Evolutionary conservation across 169 alveolate species (phyloP), one percentile per base, ranked within the genome.

Genomic region (Amoebophrya sp.): DNA sequence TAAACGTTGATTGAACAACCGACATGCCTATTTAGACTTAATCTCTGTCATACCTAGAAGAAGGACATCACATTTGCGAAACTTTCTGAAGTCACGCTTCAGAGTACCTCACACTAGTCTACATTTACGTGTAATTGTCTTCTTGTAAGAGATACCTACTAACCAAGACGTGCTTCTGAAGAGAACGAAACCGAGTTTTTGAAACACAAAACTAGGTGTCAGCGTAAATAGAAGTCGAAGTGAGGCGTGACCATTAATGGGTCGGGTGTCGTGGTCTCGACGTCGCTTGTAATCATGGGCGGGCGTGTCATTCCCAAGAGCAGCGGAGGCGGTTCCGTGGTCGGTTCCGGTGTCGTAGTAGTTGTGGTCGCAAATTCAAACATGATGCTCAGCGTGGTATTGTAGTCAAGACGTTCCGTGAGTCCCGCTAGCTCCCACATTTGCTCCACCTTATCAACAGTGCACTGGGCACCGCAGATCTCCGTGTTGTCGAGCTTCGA

Each of bases 321-420:
- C 83, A 65, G 83, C 83, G 83, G 83, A 29, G 83, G 83, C 33
- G 83, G 83, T 36, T 65, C 83, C 38, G 83, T 65, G 83, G 83
- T 65, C 33, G 83, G 83, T 26, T 29, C 38, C 33, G 83, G 83
- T 0, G 83, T 65, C 3, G 83, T 65, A 29, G 83, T 65, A 6
- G 83, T 65, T 0, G 83, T 65, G 39, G 83, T 65, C 38, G 83
- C 83, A 36, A 65, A 65, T 6, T 29, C n/a, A 36, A 65, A 65
- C 83, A 65, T 65, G 36, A 65, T 26, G 39, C 38, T 26, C 83
- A 65, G 12, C 36, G 83, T 65, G 36, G 12, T 65, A 36, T 65
- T 65, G 83, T 65, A 65, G 36, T 65, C 36, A 1, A 65, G 26
- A 29, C 83, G 83, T 36, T 65, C 33, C 83, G 83, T 65, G 83